Conservation (phyloP, 2,329 filamentous ascomycete genomes). For the Phialophora chinensis region DNA sequence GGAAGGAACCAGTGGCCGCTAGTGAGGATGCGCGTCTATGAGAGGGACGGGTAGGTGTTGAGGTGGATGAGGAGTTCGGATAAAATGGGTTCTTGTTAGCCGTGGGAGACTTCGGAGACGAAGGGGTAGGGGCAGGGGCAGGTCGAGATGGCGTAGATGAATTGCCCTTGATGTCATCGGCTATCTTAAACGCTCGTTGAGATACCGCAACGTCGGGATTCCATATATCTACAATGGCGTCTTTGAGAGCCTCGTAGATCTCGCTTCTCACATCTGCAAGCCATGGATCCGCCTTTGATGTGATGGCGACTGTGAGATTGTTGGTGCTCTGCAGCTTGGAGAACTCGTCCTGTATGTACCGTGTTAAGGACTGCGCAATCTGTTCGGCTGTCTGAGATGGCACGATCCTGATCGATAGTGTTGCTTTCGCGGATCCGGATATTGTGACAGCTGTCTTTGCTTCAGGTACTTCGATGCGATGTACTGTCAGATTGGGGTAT, state of each 20-base stretch:
- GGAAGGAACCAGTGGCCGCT: constrained; percentile 40
- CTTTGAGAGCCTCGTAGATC: constrained; percentile 86
- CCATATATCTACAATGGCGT: constrained; percentile 86
- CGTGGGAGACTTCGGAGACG: background rate
- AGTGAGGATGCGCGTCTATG: constrained; percentile 48
- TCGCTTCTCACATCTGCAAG: constrained; percentile 88
- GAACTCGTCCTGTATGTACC: constrained; percentile 75
- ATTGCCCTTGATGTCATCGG: constrained; percentile 24
- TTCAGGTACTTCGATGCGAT: constrained; percentile 89
- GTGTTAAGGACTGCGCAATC: constrained; percentile 71
- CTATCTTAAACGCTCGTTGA: constrained; percentile 31
- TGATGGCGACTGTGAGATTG: constrained; percentile 77
- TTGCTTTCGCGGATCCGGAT: constrained; percentile 83
- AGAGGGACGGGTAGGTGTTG: constrained; percentile 29
- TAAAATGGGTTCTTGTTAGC: constrained; percentile 4
- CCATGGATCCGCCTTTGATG: constrained; percentile 95
- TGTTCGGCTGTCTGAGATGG: constrained; percentile 86
- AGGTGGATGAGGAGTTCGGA: background rate
- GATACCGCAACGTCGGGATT: constrained; percentile 47
- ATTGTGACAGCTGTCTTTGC: constrained; percentile 88
- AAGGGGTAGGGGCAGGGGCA: constrained; percentile 8
- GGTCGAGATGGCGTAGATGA: constrained; percentile 44
- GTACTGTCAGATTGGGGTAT: constrained; percentile 91
- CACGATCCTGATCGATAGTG: constrained; percentile 88
- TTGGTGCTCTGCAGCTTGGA: constrained; percentile 78